phyloP scores from a whole-genome alignment of 768 basidiomycete genomes.

The Trametes sanguinea region DNA sequence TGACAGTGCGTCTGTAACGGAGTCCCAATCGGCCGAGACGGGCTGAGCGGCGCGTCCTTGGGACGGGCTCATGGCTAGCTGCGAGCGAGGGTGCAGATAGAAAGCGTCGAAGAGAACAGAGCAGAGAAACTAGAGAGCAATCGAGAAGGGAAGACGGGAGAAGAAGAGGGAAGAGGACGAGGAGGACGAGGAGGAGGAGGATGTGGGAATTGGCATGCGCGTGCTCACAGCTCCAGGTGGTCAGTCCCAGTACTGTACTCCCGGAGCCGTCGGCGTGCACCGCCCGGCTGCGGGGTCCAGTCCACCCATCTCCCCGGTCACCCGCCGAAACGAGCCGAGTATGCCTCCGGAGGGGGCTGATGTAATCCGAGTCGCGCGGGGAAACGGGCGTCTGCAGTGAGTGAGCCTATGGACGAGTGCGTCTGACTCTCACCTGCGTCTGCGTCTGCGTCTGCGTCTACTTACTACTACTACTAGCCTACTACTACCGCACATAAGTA shows the following conservation, averaged over 20 bases:
- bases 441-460: not conserved
- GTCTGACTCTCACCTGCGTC: not conserved
- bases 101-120: conserved; percentile 6
- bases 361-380: not conserved
- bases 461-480: no score
- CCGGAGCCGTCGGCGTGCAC: conserved; percentile 11
- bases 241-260: no score
- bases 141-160: conserved; percentile 2
- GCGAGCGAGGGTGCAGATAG: not conserved
- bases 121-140: conserved; percentile 7
- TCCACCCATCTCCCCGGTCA: not conserved
- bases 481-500: no score
- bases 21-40: conserved; percentile 18
- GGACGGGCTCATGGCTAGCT: conserved; percentile 19
- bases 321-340: not conserved
- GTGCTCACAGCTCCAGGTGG: not conserved
- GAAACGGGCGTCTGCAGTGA: no score
- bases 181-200: conserved; percentile 14
- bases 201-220: conserved; percentile 16
- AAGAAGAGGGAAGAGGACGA: conserved; percentile 2
- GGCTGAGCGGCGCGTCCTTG: conserved; percentile 12
- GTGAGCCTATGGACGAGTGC: no score
- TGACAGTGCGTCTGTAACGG: conserved; percentile 20
- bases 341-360: not conserved
- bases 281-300: conserved; percentile 14